Evolutionary conservation across 208 protist genomes (phyloP).

Genomic region (Acanthamoeba royreba): DNA sequence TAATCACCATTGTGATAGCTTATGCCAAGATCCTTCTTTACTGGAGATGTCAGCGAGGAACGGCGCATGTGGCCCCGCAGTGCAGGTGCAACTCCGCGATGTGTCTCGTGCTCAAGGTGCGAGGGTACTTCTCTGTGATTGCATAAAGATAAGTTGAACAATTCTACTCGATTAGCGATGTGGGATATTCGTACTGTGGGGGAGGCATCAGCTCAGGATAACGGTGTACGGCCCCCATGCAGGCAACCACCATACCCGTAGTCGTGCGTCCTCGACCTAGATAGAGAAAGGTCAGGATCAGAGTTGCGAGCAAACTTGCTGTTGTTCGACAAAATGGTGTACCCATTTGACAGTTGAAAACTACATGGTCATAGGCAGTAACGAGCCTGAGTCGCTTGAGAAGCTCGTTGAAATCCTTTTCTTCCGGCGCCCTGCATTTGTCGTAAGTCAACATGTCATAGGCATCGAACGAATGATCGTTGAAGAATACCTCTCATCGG

Average conservation of each 20-base stretch:
- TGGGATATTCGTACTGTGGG: background rate
- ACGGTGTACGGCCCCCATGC: background rate
- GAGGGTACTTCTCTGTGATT: background rate
- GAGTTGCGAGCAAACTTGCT: background rate
- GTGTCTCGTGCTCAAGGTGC: background rate
- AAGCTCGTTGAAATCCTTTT: constrained; percentile 46
- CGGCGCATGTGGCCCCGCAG: background rate
- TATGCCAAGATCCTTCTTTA: constrained; percentile 35
- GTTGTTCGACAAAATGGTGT: background rate
- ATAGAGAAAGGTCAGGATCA: background rate
- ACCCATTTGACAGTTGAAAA: constrained; percentile 53
- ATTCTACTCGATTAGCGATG: background rate
- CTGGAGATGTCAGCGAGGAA: background rate
- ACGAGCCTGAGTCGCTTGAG: background rate
- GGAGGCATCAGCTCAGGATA: background rate
- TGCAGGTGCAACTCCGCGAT: background rate
- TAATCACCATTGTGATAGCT: constrained; percentile 29
- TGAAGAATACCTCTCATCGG: constrained; percentile 53
- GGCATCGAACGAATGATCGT: background rate
- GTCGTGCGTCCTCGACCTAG: constrained; percentile 33
- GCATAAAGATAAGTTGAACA: background rate
- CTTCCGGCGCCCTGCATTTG: constrained; percentile 33
- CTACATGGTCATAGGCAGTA: background rate
- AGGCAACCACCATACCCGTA: constrained; percentile 48
- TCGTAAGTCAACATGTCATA: too few species aligned